Conservation (phyloP, 768 basidiomycete species). For the Kondoa malvinella region DNA sequence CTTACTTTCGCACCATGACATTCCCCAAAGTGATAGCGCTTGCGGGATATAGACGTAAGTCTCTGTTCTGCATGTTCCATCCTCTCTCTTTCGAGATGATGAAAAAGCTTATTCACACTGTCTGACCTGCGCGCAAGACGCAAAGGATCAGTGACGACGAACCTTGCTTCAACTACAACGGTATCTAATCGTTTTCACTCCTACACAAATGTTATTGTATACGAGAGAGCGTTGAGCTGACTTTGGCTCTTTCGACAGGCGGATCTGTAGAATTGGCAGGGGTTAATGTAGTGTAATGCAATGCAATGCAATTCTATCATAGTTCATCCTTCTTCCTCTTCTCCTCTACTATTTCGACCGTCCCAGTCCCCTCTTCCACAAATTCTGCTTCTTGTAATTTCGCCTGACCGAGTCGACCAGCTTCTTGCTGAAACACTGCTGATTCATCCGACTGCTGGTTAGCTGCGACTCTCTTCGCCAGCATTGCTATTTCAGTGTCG, state of each 20-base stretch:
- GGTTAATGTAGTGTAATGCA: neutral
- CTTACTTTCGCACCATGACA: too few species aligned
- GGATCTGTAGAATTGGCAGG: neutral
- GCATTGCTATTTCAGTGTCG: slow-evolving; percentile 70
- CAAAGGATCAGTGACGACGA: neutral
- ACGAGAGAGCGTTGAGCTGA: neutral
- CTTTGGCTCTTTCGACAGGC: too few species aligned
- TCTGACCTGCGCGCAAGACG: neutral
- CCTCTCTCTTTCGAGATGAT: neutral
- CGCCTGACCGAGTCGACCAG: slow-evolving; percentile 25
- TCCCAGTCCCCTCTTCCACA: slow-evolving; percentile 15
- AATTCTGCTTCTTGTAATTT: slow-evolving; percentile 22
- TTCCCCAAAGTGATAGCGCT: too few species aligned
- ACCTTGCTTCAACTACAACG: neutral
- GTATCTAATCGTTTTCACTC: neutral
- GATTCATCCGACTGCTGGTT: slow-evolving; percentile 53
- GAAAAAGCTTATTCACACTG: neutral
- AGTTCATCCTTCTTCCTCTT: neutral
- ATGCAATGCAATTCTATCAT: neutral
- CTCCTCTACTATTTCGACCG: neutral
- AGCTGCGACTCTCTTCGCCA: slow-evolving; percentile 54
- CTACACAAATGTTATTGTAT: neutral
- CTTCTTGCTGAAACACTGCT: slow-evolving; percentile 24
- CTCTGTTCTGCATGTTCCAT: neutral
- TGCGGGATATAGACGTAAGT: neutral